Evolutionary conservation across 768 basidiomycete genomes (phyloP).

Genomic region (Hericium erinaceus): DNA sequence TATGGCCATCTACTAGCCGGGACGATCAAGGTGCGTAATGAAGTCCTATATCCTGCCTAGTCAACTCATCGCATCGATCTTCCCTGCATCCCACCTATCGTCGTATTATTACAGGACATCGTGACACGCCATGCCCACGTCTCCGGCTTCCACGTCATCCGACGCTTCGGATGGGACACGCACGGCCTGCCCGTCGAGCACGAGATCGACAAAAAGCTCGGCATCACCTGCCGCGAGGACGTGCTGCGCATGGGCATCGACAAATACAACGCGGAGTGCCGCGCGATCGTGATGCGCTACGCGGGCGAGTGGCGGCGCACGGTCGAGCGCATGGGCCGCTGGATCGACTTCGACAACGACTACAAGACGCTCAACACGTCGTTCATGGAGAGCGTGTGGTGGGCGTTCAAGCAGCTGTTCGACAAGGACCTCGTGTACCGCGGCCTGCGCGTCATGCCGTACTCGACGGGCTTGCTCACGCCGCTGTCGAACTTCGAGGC

Average conservation of each 20-base stretch:
- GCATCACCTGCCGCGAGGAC: constrained; percentile 87
- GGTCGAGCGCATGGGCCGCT: constrained; percentile 96
- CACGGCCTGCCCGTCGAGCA: constrained; percentile 98
- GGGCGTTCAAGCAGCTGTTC: constrained; percentile 94
- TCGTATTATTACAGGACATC: constrained; percentile 62
- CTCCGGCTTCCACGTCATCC: constrained; percentile 84
- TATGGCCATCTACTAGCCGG: constrained; percentile 92
- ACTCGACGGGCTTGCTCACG: constrained; percentile 92
- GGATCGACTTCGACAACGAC: constrained; percentile 99
- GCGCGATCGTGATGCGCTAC: constrained; percentile 96
- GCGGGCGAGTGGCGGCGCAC: constrained; percentile 88
- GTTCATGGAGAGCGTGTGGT: constrained; percentile 99
- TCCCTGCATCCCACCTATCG: constrained; percentile 1
- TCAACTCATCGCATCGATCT: neutral
- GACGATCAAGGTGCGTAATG: constrained; percentile 70
- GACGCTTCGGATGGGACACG: constrained; percentile 98
- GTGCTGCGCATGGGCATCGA: constrained; percentile 94
- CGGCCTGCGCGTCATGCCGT: constrained; percentile 94
- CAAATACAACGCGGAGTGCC: constrained; percentile 95
- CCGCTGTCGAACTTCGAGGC: constrained; percentile 98
- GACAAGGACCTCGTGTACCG: constrained; percentile 89
- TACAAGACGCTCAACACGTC: constrained; percentile 92
- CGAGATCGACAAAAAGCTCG: constrained; percentile 95
- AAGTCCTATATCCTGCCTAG: neutral
- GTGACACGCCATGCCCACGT: constrained; percentile 94